Percentiles rank a stretch among this genome's conserved stretches.
These are phyloP conservation scores for Prinsepia uniflora DNA, from an alignment of 306 rosid species.

Conservation along the genomic window DNA sequence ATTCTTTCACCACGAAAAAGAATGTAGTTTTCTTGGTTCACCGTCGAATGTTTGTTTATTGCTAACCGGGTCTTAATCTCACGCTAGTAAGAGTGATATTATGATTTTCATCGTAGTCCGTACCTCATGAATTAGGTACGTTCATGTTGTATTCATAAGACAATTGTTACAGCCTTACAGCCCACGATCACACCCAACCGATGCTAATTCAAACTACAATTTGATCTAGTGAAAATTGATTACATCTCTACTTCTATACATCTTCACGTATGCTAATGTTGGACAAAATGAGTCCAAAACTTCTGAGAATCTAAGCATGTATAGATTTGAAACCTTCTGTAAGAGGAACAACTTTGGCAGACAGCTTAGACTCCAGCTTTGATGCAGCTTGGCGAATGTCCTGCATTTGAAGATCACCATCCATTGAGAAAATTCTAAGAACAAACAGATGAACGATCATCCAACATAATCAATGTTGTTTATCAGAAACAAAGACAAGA, in stretches of 20 bases:
- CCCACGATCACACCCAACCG: background rate
- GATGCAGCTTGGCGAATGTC: constrained; percentile 80
- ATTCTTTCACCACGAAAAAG: no score
- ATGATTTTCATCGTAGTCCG: background rate
- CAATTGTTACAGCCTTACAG: background rate
- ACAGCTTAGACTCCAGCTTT: constrained; percentile 66
- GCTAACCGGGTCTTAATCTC: background rate
- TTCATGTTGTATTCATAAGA: background rate
- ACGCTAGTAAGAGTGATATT: background rate
- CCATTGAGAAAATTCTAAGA: background rate
- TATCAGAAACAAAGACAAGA: background rate
- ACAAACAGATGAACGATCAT: background rate
- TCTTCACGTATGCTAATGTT: background rate
- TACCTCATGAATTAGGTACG: background rate
- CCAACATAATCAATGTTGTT: background rate
- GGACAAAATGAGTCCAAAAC: background rate
- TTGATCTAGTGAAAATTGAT: background rate
- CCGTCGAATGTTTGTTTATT: no score
- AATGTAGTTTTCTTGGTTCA: background rate
- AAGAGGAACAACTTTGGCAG: constrained; percentile 80
- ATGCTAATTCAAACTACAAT: constrained; percentile 9
- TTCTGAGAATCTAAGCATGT: constrained; percentile 36
- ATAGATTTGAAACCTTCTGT: constrained; percentile 84
- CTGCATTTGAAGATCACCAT: constrained; percentile 30
- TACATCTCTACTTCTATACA: background rate